These are phyloP conservation scores for Suhomyces pyralidae DNA, from an alignment of 805 yeast species.

Conservation along the genomic window DNA sequence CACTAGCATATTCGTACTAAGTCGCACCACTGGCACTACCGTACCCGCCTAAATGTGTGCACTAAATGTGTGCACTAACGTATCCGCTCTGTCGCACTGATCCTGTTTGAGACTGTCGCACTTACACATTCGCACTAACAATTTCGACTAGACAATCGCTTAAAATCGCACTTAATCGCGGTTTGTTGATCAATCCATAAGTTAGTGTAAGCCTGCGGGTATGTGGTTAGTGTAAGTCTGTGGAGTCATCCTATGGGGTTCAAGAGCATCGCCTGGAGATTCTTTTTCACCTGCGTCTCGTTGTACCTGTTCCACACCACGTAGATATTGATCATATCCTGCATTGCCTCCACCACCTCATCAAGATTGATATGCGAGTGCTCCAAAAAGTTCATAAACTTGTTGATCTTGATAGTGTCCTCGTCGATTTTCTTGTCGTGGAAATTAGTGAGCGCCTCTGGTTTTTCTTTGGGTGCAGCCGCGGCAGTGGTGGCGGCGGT, in stretches of 20 bases:
- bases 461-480: neutral
- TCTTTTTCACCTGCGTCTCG: conserved; percentile 55
- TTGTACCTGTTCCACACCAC: conserved; percentile 86
- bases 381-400: conserved; percentile 65
- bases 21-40: no score
- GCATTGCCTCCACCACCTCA: conserved; percentile 77
- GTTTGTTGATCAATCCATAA: no score
- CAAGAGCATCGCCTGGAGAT: conserved; percentile 42
- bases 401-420: conserved; percentile 47
- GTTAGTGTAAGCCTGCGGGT: no score
- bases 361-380: conserved; percentile 72
- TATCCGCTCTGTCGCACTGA: no score
- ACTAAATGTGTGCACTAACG: no score
- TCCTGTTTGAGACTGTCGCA: no score
- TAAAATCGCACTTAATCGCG: no score
- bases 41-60: no score
- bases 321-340: conserved; percentile 77
- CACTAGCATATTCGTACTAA: no score
- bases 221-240: no score
- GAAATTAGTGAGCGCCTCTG: conserved; percentile 12
- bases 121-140: no score
- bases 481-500: neutral
- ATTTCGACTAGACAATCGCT: no score
- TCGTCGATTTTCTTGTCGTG: conserved; percentile 31
- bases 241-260: neutral